phyloP scores from a whole-genome alignment of 2,329 filamentous ascomycete species.

The Emergomyces pasteurianus region DNA sequence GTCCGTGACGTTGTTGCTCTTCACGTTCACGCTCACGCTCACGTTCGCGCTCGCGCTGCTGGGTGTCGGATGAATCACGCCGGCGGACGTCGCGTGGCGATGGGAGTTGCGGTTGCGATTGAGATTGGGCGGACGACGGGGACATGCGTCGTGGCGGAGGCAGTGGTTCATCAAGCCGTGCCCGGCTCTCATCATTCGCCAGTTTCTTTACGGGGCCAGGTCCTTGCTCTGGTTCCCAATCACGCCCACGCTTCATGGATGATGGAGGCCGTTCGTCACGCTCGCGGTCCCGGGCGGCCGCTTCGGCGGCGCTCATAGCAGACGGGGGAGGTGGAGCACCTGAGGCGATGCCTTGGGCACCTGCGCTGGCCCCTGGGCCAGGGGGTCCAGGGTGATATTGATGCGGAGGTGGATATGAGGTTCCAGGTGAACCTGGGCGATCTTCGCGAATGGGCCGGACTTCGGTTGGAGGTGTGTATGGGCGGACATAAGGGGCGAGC shows the following conservation, averaged over 20 bases:
- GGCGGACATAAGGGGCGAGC: constrained; percentile 60
- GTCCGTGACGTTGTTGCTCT: background rate
- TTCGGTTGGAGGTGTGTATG: constrained; percentile 71
- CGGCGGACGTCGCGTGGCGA: constrained; percentile 58
- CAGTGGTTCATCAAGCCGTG: constrained; percentile 65
- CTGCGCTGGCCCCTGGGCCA: constrained; percentile 33
- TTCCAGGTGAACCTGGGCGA: constrained; percentile 81
- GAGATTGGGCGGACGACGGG: constrained; percentile 14
- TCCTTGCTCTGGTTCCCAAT: constrained; percentile 77
- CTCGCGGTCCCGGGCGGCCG: constrained; percentile 49
- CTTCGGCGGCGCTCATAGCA: constrained; percentile 55
- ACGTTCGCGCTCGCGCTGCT: constrained; percentile 35
- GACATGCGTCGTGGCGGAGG: constrained; percentile 62
- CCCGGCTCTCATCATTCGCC: constrained; percentile 75
- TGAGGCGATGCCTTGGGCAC: constrained; percentile 48
- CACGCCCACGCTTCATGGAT: constrained; percentile 69
- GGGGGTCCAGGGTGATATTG: constrained; percentile 51
- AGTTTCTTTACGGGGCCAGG: constrained; percentile 57
- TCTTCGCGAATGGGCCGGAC: constrained; percentile 72
- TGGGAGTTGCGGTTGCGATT: constrained; percentile 35
- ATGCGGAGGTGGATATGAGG: constrained; percentile 70
- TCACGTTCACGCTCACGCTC: background rate
- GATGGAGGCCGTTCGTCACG: constrained; percentile 56
- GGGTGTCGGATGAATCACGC: constrained; percentile 63
- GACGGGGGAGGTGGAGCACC: constrained; percentile 57